These are phyloP conservation scores for Neckera pumila DNA, from an alignment of 225 moss, liverwort and hornwort genomes.

Conservation along the genomic window DNA sequence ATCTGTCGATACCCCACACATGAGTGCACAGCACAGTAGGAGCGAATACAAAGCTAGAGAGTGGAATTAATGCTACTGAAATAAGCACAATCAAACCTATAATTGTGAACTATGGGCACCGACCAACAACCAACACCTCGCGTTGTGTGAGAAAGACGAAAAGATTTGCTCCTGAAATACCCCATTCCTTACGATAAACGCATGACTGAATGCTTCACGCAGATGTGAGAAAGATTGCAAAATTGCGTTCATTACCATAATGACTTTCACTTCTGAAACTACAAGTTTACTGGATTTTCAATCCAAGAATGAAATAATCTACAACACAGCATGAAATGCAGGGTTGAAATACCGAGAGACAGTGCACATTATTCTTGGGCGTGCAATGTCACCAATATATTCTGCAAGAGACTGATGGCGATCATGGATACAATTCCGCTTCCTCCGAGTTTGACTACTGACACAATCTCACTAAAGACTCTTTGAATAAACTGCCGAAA, in stretches of 20 bases:
- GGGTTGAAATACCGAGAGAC: background rate
- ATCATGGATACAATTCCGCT: constrained; percentile 20
- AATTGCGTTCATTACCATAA: constrained; percentile 6
- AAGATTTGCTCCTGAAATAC: background rate
- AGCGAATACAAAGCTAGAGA: too few species aligned
- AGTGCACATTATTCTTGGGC: constrained; percentile 27
- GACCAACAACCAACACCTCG: background rate
- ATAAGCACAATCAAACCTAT: background rate
- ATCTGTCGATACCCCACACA: too few species aligned
- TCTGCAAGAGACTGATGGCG: constrained; percentile 18
- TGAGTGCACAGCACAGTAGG: background rate
- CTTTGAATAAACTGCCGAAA: constrained; percentile 26
- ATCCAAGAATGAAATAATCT: constrained; percentile 14
- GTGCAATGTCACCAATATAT: constrained; percentile 21
- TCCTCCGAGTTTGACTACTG: constrained; percentile 6
- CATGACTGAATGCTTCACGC: background rate
- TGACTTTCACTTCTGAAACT: background rate
- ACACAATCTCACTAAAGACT: constrained; percentile 24
- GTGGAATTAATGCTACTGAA: background rate
- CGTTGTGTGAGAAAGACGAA: background rate
- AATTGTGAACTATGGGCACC: background rate
- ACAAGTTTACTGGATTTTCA: constrained; percentile 5
- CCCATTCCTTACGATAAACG: background rate
- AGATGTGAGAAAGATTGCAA: background rate
- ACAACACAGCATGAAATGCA: constrained; percentile 22